A percentile compares a stretch with the other conserved stretches of the same genome.
These are phyloP conservation scores for Aspergillus tubingensis DNA, from an alignment of 2,329 filamentous ascomycete genomes.

Conservation along the genomic window DNA sequence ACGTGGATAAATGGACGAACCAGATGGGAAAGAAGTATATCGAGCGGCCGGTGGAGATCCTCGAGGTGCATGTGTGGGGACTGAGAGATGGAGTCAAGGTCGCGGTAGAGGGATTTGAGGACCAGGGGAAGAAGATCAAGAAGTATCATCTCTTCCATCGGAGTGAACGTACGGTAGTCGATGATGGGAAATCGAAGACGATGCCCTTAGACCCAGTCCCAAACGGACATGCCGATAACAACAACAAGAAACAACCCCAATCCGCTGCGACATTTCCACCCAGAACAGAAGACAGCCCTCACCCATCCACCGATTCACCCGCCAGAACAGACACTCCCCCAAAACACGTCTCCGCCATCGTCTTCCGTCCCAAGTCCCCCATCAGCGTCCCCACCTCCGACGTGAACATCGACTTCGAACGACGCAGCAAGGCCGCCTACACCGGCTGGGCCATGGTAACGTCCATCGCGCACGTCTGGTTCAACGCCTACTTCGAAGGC, in stretches of 20 bases:
- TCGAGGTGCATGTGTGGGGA: conserved; percentile 90
- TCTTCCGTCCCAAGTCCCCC: conserved; percentile 71
- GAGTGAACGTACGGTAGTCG: conserved; percentile 62
- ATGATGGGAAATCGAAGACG: conserved; percentile 52
- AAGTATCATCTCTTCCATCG: conserved; percentile 76
- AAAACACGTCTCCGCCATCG: conserved; percentile 68
- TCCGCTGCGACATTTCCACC: background rate
- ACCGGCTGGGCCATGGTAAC: conserved; percentile 85
- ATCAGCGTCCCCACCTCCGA: conserved; percentile 78
- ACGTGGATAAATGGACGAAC: conserved; percentile 84
- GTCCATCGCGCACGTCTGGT: conserved; percentile 92
- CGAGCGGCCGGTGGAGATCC: conserved; percentile 78
- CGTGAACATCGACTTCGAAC: conserved; percentile 86
- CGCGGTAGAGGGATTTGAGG: conserved; percentile 77
- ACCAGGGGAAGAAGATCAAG: conserved; percentile 87
- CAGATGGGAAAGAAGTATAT: conserved; percentile 72
- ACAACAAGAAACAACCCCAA: background rate
- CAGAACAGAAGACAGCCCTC: background rate
- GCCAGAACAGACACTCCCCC: conserved; percentile 32
- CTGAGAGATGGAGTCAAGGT: conserved; percentile 85
- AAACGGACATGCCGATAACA: background rate
- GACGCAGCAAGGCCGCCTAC: conserved; percentile 77
- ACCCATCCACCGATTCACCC: conserved; percentile 13
- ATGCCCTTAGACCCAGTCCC: background rate
- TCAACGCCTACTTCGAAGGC: conserved; percentile 92